Conservation (phyloP, 177 flowering plant genomes). For the Vitis hybrid region DNA sequence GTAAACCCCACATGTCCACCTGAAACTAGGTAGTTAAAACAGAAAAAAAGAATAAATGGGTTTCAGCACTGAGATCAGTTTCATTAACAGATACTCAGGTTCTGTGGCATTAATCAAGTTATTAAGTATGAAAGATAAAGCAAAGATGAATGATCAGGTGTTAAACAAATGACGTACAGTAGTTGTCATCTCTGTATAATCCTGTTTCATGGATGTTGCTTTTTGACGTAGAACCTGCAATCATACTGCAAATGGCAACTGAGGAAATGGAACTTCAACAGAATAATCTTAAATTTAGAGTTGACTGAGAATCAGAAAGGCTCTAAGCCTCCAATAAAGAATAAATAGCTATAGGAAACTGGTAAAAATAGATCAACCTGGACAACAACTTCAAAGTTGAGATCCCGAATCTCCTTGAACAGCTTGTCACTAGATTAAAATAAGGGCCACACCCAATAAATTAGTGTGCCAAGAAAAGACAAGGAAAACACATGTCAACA, state of each 20-base stretch:
- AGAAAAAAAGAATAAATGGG: not conserved
- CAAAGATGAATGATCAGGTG: not conserved
- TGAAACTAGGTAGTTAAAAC: not conserved
- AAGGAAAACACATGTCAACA: not conserved
- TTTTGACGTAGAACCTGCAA: constrained; percentile 97
- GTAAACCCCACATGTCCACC: no score
- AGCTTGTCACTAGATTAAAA: constrained; percentile 76
- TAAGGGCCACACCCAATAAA: not conserved
- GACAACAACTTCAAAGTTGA: constrained; percentile 97
- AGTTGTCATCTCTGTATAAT: constrained; percentile 81
- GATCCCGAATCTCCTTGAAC: constrained; percentile 91
- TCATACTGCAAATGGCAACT: constrained; percentile 39
- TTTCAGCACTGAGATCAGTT: not conserved
- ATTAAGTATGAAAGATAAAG: not conserved
- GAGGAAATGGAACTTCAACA: constrained; percentile 22
- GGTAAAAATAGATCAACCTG: constrained; percentile 67
- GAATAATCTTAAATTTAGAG: not conserved
- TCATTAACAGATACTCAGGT: not conserved
- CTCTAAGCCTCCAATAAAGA: constrained; percentile 1
- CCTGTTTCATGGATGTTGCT: constrained; percentile 99
- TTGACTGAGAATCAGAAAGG: not conserved
- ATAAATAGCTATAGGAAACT: not conserved
- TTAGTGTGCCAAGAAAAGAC: not conserved
- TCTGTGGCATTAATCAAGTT: not conserved
- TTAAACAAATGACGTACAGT: constrained; percentile 48